These are phyloP conservation scores for Aspergillus incahuasiensis DNA, from an alignment of 495 filamentous ascomycete species.

Conservation along the genomic window DNA sequence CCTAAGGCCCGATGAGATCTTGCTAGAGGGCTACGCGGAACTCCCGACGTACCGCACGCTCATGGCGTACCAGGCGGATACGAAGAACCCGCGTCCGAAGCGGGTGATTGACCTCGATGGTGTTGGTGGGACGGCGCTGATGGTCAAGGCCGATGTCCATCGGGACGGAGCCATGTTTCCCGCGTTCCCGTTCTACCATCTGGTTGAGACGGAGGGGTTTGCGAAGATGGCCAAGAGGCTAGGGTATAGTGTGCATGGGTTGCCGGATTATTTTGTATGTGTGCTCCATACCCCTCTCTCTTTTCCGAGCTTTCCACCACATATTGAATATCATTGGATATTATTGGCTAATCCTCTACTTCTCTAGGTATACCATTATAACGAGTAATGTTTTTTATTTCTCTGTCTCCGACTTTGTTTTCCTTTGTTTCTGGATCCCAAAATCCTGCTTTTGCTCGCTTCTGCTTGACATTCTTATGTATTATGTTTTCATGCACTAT, in stretches of 20 bases:
- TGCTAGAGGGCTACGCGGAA: constrained; percentile 88
- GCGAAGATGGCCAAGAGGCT: constrained; percentile 92
- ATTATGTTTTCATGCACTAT: neutral
- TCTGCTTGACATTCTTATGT: neutral
- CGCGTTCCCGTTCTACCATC: constrained; percentile 89
- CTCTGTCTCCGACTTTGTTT: too few species aligned
- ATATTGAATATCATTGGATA: too few species aligned
- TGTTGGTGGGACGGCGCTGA: constrained; percentile 85
- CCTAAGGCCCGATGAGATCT: constrained; percentile 87
- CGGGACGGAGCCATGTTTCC: constrained; percentile 99
- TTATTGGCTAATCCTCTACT: constrained; percentile 7
- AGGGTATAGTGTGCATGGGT: constrained; percentile 75
- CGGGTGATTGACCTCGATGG: constrained; percentile 75
- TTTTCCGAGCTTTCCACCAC: too few species aligned
- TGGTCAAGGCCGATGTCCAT: constrained; percentile 97
- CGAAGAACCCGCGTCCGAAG: constrained; percentile 48
- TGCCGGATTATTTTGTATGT: constrained; percentile 95
- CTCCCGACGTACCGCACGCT: constrained; percentile 86
- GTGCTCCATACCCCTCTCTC: neutral
- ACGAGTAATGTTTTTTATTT: constrained; percentile 64
- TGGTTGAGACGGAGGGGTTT: constrained; percentile 97
- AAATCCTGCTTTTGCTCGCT: neutral
- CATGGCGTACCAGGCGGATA: constrained; percentile 79
- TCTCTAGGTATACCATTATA: constrained; percentile 79
- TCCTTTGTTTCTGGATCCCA: neutral